Evolutionary conservation across 1,139 yeast genomes (phyloP).

Genomic region (Kodamaea fungicola): DNA sequence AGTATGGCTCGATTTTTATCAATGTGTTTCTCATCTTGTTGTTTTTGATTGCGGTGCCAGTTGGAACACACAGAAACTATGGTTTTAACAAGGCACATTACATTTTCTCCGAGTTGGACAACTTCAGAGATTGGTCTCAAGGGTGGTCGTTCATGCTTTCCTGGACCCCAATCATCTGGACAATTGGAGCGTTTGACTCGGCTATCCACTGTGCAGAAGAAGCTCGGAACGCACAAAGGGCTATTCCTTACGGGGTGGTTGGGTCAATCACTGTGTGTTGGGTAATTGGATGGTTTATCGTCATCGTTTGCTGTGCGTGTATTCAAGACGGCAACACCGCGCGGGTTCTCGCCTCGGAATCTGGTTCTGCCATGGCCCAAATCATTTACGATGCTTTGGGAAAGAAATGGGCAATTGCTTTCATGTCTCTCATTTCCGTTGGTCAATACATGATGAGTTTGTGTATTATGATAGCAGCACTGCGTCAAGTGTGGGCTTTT

Average conservation of each 20-base stretch:
- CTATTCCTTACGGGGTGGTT: constrained; percentile 34
- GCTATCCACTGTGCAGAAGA: constrained; percentile 32
- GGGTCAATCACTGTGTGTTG: constrained; percentile 57
- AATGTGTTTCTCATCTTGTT: constrained; percentile 54
- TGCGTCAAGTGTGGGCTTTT: constrained; percentile 52
- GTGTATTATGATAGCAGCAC: constrained; percentile 48
- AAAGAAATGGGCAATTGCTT: constrained; percentile 64
- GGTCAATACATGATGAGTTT: constrained; percentile 70
- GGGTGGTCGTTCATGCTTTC: constrained; percentile 53
- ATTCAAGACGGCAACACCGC: constrained; percentile 48
- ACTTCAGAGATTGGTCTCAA: constrained; percentile 54
- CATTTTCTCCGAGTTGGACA: constrained; percentile 50
- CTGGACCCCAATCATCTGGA: constrained; percentile 33
- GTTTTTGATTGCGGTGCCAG: constrained; percentile 60
- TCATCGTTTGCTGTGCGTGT: constrained; percentile 53
- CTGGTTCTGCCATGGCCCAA: constrained; percentile 64
- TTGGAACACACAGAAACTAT: constrained; percentile 33
- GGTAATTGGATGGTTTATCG: constrained; percentile 56
- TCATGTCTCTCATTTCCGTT: constrained; percentile 56
- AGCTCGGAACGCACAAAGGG: constrained; percentile 22
- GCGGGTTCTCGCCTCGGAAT: constrained; percentile 34
- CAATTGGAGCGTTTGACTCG: constrained; percentile 32
- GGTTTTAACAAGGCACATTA: constrained; percentile 36
- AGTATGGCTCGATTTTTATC: constrained; percentile 54
- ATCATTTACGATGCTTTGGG: constrained; percentile 64